Percentiles rank a stretch among this genome's conserved stretches.
phyloP scores from a whole-genome alignment of 1,284 basidiomycete genomes.

The Athelia psychrophila region DNA sequence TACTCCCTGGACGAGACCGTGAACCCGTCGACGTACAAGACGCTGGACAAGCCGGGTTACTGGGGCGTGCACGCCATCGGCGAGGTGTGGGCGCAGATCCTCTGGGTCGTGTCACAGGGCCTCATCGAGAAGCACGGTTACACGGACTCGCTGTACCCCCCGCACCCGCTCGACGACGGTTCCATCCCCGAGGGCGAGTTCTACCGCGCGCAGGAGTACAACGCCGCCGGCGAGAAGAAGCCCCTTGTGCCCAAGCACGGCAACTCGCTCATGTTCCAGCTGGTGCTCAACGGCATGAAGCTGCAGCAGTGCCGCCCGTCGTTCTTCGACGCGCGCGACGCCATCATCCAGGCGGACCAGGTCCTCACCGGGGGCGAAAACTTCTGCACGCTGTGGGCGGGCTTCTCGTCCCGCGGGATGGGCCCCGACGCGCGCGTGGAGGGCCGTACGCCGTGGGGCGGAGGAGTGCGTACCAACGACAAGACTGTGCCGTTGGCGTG shows the following conservation, averaged over 20 bases:
- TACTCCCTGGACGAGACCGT: conserved; percentile 76
- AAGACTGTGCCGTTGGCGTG: neutral
- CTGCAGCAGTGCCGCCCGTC: conserved; percentile 88
- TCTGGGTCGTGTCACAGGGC: conserved; percentile 80
- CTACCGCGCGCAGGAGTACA: conserved; percentile 52
- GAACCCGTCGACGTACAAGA: conserved; percentile 94
- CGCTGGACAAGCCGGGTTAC: conserved; percentile 91
- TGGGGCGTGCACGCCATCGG: conserved; percentile 92
- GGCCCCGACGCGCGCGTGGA: conserved; percentile 73
- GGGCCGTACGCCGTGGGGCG: conserved; percentile 91
- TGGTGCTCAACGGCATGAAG: conserved; percentile 93
- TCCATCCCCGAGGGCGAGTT: conserved; percentile 69
- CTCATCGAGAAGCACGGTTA: conserved; percentile 84
- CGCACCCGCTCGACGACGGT: conserved; percentile 57
- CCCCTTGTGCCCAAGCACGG: conserved; percentile 87
- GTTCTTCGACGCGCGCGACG: conserved; percentile 92
- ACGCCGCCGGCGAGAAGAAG: conserved; percentile 37
- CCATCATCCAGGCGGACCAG: conserved; percentile 92
- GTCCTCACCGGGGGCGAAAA: conserved; percentile 92
- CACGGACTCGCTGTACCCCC: conserved; percentile 79
- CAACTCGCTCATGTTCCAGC: conserved; percentile 85
- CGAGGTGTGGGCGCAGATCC: conserved; percentile 95
- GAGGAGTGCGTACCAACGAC: conserved; percentile 65
- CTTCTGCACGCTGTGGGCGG: conserved; percentile 86
- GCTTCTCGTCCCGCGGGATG: conserved; percentile 82